Percentiles rank a stretch among this genome's conserved stretches.
Evolutionary conservation across 495 filamentous ascomycete genomes (phyloP).

Genomic region (Lasiosphaeria hispida): DNA sequence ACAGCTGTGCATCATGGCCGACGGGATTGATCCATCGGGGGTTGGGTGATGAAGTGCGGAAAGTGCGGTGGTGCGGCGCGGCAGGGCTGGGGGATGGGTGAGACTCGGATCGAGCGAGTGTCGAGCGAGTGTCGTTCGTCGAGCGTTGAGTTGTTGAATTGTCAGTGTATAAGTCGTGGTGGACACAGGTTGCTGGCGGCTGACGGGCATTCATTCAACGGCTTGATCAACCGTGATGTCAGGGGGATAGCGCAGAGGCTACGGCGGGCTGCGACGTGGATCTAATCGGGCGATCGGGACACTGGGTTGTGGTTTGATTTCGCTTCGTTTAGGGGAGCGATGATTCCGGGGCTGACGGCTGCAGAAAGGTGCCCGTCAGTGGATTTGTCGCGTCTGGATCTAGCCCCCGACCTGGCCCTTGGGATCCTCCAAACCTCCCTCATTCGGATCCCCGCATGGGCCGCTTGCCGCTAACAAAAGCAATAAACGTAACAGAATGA

Average conservation of each 20-base stretch:
- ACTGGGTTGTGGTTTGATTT: background rate
- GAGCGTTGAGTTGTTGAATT: background rate
- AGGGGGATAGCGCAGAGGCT: no score
- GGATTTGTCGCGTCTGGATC: background rate
- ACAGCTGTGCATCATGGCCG: conserved; percentile 17
- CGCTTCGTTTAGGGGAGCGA: no score
- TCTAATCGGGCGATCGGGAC: conserved; percentile 5
- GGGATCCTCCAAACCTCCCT: no score
- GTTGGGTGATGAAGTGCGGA: background rate
- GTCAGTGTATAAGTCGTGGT: no score
- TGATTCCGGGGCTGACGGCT: no score
- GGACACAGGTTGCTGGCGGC: background rate
- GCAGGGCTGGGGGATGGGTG: background rate
- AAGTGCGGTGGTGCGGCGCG: conserved; percentile 2
- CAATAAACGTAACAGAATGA: background rate
- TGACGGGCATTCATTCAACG: background rate
- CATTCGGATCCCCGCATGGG: conserved; percentile 1
- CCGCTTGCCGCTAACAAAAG: conserved; percentile 1
- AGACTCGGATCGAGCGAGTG: no score
- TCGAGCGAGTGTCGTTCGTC: background rate
- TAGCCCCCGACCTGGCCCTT: background rate
- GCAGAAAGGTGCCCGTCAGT: no score
- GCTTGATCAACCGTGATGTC: background rate
- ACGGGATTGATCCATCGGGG: conserved; percentile 10
- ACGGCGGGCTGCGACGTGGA: conserved; percentile 6